phyloP scores from a whole-genome alignment of 768 basidiomycete species.

The Cubamyces sp. region DNA sequence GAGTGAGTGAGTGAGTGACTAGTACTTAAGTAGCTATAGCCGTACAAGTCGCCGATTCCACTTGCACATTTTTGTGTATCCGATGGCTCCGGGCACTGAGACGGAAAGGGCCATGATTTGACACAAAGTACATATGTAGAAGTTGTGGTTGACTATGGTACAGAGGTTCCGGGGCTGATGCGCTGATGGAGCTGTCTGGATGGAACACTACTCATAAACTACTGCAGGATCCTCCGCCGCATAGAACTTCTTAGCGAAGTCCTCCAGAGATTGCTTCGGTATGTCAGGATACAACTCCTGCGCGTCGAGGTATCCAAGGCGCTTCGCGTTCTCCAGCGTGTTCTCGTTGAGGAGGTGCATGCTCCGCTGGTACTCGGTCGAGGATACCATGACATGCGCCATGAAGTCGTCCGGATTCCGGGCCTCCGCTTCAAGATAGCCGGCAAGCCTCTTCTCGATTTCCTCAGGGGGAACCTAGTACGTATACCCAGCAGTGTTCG shows the following conservation, averaged over 20 bases:
- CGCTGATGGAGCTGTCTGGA: too few species aligned
- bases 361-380: conserved; percentile 4
- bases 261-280: conserved; percentile 24
- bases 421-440: background rate
- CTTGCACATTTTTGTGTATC: too few species aligned
- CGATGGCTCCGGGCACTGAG: too few species aligned
- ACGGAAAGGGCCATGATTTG: too few species aligned
- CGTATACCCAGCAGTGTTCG: background rate
- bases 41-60: too few species aligned
- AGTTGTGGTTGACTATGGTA: too few species aligned
- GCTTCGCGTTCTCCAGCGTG: conserved; percentile 32
- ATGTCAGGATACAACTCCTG: conserved; percentile 38
- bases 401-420: background rate
- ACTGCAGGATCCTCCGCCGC: conserved; percentile 10
- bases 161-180: too few species aligned
- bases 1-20: too few species aligned
- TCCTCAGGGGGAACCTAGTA: conserved; percentile 14
- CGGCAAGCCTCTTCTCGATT: conserved; percentile 6
- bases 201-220: background rate
- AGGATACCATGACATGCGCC: background rate
- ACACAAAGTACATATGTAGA: too few species aligned
- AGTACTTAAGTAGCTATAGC: too few species aligned
- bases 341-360: conserved; percentile 38
- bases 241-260: conserved; percentile 33
- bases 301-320: conserved; percentile 36